Evolutionary conservation across 2,329 filamentous ascomycete genomes (phyloP).

Genomic region (Ceratocystis variospora): DNA sequence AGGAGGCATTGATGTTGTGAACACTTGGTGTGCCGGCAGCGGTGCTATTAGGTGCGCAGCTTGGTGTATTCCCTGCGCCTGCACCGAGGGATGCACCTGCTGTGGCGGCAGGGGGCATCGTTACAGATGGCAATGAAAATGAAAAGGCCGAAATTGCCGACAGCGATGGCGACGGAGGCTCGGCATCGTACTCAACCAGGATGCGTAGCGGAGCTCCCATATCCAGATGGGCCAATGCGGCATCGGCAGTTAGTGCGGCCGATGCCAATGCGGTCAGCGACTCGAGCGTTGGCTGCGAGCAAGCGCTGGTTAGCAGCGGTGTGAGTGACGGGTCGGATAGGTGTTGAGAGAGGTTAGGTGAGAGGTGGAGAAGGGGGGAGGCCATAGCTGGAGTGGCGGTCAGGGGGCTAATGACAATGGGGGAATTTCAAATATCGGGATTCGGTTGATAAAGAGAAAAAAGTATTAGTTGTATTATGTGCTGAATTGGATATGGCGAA

Average conservation of each 20-base stretch:
- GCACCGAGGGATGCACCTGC: not conserved
- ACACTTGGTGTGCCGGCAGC: not conserved
- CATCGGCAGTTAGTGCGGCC: slow-evolving; percentile 39
- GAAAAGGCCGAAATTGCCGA: not conserved
- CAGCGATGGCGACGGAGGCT: slow-evolving; percentile 2
- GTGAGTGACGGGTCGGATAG: slow-evolving; percentile 44
- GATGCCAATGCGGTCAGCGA: slow-evolving; percentile 41
- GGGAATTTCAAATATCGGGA: not conserved
- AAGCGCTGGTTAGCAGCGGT: slow-evolving; percentile 42
- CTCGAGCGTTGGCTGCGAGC: slow-evolving; percentile 31
- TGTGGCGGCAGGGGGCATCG: not conserved
- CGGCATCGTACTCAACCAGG: slow-evolving; percentile 36
- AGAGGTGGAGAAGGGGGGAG: slow-evolving; percentile 12
- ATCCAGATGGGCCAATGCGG: slow-evolving; percentile 38
- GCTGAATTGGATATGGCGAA: no score
- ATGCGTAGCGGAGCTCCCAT: slow-evolving; percentile 42
- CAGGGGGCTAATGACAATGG: not conserved
- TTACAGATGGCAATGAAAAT: not conserved
- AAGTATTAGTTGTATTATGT: no score
- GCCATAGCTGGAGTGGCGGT: slow-evolving; percentile 7
- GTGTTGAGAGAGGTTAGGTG: slow-evolving; percentile 32
- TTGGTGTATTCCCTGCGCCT: not conserved
- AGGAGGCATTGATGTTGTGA: not conserved
- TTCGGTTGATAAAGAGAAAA: not conserved
- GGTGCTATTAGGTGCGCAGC: not conserved